Conservation (phyloP, 352 stramenopile species). For the Globisporangium nodosum region DNA sequence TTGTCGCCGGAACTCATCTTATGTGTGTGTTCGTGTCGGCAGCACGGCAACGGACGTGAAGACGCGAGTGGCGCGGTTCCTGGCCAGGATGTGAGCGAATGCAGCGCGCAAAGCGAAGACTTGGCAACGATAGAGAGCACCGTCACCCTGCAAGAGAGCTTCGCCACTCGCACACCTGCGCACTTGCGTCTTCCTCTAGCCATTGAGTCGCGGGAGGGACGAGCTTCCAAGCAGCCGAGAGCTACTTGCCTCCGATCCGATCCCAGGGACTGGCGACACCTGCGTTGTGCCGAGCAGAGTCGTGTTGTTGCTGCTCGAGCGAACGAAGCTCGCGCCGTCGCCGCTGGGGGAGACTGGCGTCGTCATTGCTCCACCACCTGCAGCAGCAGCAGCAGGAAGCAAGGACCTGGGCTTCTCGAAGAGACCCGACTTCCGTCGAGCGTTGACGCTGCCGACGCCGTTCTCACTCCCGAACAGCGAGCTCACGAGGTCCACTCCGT, state of each 20-base stretch:
- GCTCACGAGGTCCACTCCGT: conserved; percentile 57
- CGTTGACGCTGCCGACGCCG: not conserved
- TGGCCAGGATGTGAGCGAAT: conserved; percentile 9
- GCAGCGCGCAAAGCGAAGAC: not conserved
- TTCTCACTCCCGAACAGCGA: conserved; percentile 23
- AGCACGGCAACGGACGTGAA: conserved; percentile 10
- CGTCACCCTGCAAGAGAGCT: not conserved
- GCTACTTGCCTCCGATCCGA: not conserved
- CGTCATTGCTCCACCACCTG: not conserved
- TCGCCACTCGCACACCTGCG: not conserved
- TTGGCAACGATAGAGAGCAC: not conserved
- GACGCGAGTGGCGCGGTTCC: conserved; percentile 11
- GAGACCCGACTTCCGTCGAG: conserved; percentile 1
- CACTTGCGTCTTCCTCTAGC: not conserved
- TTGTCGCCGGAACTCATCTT: not conserved
- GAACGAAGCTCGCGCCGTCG: not conserved
- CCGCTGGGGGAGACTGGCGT: not conserved
- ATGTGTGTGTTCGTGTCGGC: not conserved
- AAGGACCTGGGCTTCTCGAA: conserved; percentile 7
- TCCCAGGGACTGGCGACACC: not conserved
- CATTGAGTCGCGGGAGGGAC: conserved; percentile 11
- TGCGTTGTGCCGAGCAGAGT: not conserved
- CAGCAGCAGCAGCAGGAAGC: not conserved
- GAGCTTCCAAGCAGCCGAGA: conserved; percentile 5
- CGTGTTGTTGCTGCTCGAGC: not conserved